Conservation (phyloP, 2,329 filamentous ascomycete species). For the Fusarium mangiferae region DNA sequence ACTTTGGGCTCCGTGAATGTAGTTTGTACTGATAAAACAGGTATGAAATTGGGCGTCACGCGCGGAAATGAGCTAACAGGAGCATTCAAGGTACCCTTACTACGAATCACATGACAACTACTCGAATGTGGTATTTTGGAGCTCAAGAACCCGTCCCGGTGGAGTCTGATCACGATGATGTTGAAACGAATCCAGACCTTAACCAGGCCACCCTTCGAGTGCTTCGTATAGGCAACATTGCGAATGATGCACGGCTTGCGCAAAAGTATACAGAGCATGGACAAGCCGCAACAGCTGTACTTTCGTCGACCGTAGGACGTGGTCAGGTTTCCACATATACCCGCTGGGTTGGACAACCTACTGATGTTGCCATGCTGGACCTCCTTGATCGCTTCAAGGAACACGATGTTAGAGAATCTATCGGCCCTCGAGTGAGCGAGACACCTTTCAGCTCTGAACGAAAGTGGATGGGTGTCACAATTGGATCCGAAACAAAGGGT, state of each 20-base stretch:
- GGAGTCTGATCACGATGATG: slow-evolving; percentile 63
- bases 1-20: slow-evolving; percentile 98
- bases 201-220: slow-evolving; percentile 82
- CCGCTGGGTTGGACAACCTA: slow-evolving; percentile 95
- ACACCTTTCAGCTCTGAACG: slow-evolving; percentile 96
- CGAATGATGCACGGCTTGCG: slow-evolving; percentile 89
- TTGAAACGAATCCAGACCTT: slow-evolving; percentile 62
- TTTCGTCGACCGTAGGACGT: slow-evolving; percentile 81
- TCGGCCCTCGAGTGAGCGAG: slow-evolving; percentile 84
- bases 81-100: slow-evolving; percentile 79
- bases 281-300: slow-evolving; percentile 75
- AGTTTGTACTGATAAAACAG: slow-evolving; percentile 99
- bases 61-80: slow-evolving; percentile 25
- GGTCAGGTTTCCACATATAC: slow-evolving; percentile 74
- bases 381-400: slow-evolving; percentile 90
- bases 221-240: slow-evolving; percentile 92
- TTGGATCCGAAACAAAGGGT: slow-evolving; percentile 68
- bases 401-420: slow-evolving; percentile 87
- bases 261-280: slow-evolving; percentile 75
- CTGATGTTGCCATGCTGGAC: slow-evolving; percentile 96
- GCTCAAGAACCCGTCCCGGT: slow-evolving; percentile 63
- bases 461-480: slow-evolving; percentile 99
- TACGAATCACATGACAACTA: slow-evolving; percentile 97
- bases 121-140: slow-evolving; percentile 96
- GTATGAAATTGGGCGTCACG: slow-evolving; percentile 50